Conservation (phyloP, 2,329 filamentous ascomycete genomes). For the Phaeosphaeria sp. region DNA sequence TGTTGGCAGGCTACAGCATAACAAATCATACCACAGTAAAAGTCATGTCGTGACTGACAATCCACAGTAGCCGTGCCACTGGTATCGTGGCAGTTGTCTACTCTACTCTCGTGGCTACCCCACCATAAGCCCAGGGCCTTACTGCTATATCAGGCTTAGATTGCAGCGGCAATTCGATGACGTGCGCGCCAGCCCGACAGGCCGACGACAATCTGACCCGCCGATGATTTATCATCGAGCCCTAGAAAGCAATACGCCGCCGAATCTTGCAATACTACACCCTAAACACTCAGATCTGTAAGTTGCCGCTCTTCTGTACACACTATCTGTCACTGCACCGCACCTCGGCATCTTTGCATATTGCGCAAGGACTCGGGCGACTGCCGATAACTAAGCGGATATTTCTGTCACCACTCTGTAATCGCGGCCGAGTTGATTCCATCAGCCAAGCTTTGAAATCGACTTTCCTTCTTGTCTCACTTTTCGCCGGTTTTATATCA, state of each 20-base stretch:
- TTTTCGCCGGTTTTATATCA: constrained; percentile 42
- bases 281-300: constrained; percentile 26
- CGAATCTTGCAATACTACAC: constrained; percentile 20
- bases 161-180: neutral
- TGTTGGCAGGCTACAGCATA: no score
- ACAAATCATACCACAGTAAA: no score
- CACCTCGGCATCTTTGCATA: constrained; percentile 15
- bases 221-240: constrained; percentile 38
- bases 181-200: neutral
- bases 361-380: constrained; percentile 33
- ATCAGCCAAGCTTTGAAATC: constrained; percentile 47
- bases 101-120: neutral
- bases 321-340: constrained; percentile 6
- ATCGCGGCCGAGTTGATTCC: constrained; percentile 45
- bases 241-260: constrained; percentile 13
- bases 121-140: neutral
- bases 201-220: constrained; percentile 8
- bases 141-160: constrained; percentile 15
- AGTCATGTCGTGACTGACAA: neutral
- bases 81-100: neutral
- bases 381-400: constrained; percentile 40
- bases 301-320: constrained; percentile 22
- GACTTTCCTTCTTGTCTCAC: constrained; percentile 24
- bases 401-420: constrained; percentile 30
- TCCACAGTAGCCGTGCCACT: neutral